phyloP scores from a whole-genome alignment of 306 rosid species.

The Vigna unguiculata region DNA sequence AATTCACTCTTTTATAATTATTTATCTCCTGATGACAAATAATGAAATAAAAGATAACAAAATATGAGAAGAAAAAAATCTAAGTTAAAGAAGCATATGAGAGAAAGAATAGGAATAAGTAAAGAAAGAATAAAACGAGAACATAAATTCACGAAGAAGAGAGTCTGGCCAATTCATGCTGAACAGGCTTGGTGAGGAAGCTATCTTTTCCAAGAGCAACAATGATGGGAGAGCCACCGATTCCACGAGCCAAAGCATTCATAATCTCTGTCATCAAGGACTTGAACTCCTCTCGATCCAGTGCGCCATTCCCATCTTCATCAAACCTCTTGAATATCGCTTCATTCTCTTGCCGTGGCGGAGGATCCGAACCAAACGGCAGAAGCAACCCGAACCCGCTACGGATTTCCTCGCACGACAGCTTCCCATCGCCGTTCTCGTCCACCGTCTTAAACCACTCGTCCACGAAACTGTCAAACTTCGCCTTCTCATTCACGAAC shows the following conservation, averaged over 20 bases:
- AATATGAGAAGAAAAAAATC: too few species aligned
- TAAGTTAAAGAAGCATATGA: too few species aligned
- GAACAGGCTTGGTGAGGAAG: conserved; percentile 63
- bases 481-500: conserved; percentile 49
- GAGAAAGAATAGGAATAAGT: not conserved
- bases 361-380: conserved; percentile 53
- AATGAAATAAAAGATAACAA: too few species aligned
- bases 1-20: too few species aligned
- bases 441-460: conserved; percentile 56
- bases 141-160: not conserved
- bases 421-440: conserved; percentile 50
- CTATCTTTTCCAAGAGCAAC: conserved; percentile 62
- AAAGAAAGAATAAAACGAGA: not conserved
- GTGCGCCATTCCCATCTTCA: conserved; percentile 53
- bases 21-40: too few species aligned
- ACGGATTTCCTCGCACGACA: conserved; percentile 55
- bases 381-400: conserved; percentile 44
- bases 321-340: conserved; percentile 58
- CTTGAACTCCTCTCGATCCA: conserved; percentile 54
- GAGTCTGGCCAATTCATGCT: conserved; percentile 48
- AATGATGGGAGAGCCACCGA: conserved; percentile 63
- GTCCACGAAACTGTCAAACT: conserved; percentile 51
- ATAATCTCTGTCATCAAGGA: conserved; percentile 60
- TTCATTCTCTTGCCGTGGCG: conserved; percentile 21
- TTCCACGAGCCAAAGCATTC: conserved; percentile 68